Percentiles rank a stretch among this genome's conserved stretches.
Evolutionary conservation across 257 asterid genomes (phyloP).

Genomic region (Ehretia macrophylla): DNA sequence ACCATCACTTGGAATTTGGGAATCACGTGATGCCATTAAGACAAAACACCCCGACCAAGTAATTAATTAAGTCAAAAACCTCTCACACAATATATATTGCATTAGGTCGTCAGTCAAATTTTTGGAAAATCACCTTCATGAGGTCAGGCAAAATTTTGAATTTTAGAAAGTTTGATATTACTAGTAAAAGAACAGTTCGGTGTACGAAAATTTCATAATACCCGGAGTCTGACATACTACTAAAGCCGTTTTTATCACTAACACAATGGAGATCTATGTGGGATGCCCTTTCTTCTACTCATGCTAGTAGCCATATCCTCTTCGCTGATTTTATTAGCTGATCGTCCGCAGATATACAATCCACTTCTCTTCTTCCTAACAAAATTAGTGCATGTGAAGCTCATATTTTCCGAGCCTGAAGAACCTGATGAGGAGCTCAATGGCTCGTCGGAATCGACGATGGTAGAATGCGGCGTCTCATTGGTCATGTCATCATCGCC

Average conservation of each 20-base stretch:
- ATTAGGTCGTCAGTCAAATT: not conserved
- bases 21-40: conserved; percentile 82
- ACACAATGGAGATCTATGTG: conserved; percentile 93
- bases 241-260: conserved; percentile 28
- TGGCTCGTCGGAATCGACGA: conserved; percentile 57
- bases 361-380: conserved; percentile 84
- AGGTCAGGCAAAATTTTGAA: not conserved
- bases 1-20: conserved; percentile 39
- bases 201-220: too few relatives aligned
- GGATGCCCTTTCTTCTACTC: conserved; percentile 92
- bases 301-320: conserved; percentile 85
- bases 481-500: conserved; percentile 60
- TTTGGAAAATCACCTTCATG: not conserved
- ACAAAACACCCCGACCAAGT: conserved; percentile 95
- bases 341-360: conserved; percentile 59
- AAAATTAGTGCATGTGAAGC: conserved; percentile 65
- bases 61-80: conserved; percentile 50
- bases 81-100: conserved; percentile 16
- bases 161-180: not conserved
- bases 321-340: conserved; percentile 43
- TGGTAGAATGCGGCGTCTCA: conserved; percentile 60
- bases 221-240: too few relatives aligned
- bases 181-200: not conserved
- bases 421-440: conserved; percentile 52
- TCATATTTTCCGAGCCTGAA: conserved; percentile 68